Conservation (phyloP, 306 rosid species). For the Inga laurina region DNA sequence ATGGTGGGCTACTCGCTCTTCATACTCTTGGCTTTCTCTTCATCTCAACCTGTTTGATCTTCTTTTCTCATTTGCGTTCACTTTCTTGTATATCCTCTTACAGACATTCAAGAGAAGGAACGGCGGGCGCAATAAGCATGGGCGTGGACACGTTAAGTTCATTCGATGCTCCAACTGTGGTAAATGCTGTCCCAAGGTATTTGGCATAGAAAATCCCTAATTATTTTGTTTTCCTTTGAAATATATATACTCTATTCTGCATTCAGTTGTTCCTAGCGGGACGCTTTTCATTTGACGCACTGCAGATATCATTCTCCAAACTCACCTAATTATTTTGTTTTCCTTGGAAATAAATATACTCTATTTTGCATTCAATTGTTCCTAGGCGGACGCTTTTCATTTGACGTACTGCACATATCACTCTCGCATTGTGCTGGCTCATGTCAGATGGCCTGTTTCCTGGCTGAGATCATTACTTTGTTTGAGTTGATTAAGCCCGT, state of each 20-base stretch:
- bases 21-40: neutral
- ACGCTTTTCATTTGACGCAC: neutral
- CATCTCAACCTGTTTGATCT: neutral
- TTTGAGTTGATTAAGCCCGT: neutral
- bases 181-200: constrained; percentile 94
- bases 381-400: neutral
- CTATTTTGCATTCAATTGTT: neutral
- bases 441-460: no score
- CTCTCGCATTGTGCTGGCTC: neutral
- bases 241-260: neutral
- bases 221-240: neutral
- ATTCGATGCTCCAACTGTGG: constrained; percentile 94
- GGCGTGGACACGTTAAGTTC: constrained; percentile 93
- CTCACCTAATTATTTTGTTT: neutral
- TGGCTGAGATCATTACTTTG: neutral
- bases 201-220: neutral
- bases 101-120: constrained; percentile 98
- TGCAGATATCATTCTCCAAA: neutral
- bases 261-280: neutral
- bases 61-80: neutral
- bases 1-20: constrained; percentile 36
- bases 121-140: constrained; percentile 94
- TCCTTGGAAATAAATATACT: neutral
- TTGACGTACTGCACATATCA: neutral
- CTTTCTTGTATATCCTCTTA: neutral